Percentiles rank a stretch among this genome's conserved stretches.
These are phyloP conservation scores for Nepenthes gracilis DNA, from an alignment of 148 eudicot genomes.

Conservation along the genomic window DNA sequence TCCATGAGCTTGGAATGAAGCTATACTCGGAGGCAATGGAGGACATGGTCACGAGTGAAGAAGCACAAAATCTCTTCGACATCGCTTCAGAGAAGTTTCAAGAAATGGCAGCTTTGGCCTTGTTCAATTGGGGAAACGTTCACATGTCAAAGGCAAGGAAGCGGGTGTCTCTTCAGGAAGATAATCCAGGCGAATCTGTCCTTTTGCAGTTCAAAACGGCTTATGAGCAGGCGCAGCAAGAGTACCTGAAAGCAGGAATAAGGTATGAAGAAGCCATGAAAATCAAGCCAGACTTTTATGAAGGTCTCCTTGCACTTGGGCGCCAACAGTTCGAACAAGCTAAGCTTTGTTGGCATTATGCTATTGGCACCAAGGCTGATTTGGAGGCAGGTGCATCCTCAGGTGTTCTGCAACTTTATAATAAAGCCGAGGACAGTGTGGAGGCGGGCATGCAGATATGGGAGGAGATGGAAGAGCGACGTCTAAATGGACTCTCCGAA, in stretches of 20 bases:
- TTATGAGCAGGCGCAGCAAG: slow-evolving; percentile 73
- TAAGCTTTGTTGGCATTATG: slow-evolving; percentile 69
- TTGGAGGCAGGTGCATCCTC: slow-evolving; percentile 31
- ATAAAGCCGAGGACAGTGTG: slow-evolving; percentile 90
- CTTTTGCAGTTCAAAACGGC: slow-evolving; percentile 39
- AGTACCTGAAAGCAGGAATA: slow-evolving; percentile 55
- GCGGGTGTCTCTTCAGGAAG: slow-evolving; percentile 24
- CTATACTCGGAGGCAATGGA: slow-evolving; percentile 90
- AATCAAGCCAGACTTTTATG: slow-evolving; percentile 80
- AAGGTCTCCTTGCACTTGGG: slow-evolving; percentile 84
- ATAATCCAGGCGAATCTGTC: slow-evolving; percentile 33
- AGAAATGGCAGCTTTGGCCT: slow-evolving; percentile 88
- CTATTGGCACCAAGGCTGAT: slow-evolving; percentile 33
- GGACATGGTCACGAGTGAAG: slow-evolving; percentile 71
- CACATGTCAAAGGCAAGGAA: slow-evolving; percentile 72
- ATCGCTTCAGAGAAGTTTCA: slow-evolving; percentile 80
- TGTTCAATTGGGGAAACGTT: slow-evolving; percentile 96
- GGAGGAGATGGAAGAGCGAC: slow-evolving; percentile 90
- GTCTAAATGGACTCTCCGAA: slow-evolving; percentile 73
- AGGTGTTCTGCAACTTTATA: slow-evolving; percentile 58
- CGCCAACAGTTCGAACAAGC: slow-evolving; percentile 87
- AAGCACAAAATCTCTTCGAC: slow-evolving; percentile 76
- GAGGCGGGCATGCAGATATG: slow-evolving; percentile 93
- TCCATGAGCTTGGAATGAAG: slow-evolving; percentile 82
- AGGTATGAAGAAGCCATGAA: slow-evolving; percentile 65